Percentiles rank a stretch among this genome's conserved stretches.
These are phyloP conservation scores for Ogataea parapolymorpha DNA, from an alignment of 805 yeast species.

Conservation along the genomic window DNA sequence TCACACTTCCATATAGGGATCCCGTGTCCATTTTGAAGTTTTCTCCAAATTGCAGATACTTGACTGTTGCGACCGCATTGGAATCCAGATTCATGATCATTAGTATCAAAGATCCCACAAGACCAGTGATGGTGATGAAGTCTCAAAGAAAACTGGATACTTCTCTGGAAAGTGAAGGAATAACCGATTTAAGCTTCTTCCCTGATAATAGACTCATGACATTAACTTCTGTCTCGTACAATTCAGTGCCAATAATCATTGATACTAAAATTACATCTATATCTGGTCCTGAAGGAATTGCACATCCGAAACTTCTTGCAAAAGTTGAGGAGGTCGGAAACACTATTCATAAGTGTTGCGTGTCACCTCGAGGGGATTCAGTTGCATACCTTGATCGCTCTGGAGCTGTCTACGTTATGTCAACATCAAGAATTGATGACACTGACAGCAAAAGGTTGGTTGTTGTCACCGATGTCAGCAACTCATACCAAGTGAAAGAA, in stretches of 20 bases:
- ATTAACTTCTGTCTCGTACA: conserved; percentile 55
- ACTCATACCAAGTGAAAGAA: conserved; percentile 67
- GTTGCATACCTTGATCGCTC: conserved; percentile 75
- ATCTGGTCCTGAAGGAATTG: conserved; percentile 39
- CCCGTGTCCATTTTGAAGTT: conserved; percentile 74
- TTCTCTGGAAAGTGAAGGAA: conserved; percentile 80
- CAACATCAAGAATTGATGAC: conserved; percentile 55
- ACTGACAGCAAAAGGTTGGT: conserved; percentile 58
- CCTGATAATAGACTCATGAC: conserved; percentile 59
- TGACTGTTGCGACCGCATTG: conserved; percentile 72
- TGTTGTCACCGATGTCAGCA: conserved; percentile 72
- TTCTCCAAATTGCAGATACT: conserved; percentile 64
- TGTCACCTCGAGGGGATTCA: conserved; percentile 85
- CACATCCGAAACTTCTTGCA: conserved; percentile 58
- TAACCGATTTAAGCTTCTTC: conserved; percentile 74
- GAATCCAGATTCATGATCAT: conserved; percentile 80
- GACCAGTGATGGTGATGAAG: conserved; percentile 67
- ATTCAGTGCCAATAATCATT: conserved; percentile 63
- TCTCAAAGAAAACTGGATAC: conserved; percentile 61
- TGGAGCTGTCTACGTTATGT: conserved; percentile 70
- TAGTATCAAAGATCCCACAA: conserved; percentile 57
- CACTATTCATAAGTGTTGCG: conserved; percentile 65
- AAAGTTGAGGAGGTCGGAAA: conserved; percentile 80
- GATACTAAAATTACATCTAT: conserved; percentile 56
- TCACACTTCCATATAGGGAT: conserved; percentile 82